Base-by-base conservation (phyloP, 257 asterid species). In the Solanum ahanhuiri region DNA sequence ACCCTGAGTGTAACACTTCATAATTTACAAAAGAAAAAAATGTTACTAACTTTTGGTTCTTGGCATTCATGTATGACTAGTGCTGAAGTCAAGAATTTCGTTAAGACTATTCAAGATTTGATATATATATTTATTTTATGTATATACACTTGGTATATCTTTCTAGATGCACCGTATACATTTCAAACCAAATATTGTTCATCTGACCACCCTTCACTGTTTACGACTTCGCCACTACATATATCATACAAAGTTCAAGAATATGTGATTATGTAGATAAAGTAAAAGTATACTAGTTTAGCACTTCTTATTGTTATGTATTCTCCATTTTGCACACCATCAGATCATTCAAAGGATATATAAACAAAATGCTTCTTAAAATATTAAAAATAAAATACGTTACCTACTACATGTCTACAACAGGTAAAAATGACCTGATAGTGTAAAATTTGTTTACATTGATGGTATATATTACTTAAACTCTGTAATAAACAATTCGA, bases 1-100 rank as follows among this genome's bases (percentile, higher is more conserved):
- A 94, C 66, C 96, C 96, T 48, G 98, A 77, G 71, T 95, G 99
- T 95, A 94, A 20, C 94, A 92, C 96, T 81, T 48, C 66, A 79
- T 77, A 9, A 15, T 48, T 43, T 11, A 79, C 12, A 79, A 4
- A 79, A 2, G 33, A 28, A 14, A 15, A 54, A 23, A 25, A 43
- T 77, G 37, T 45, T 14, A 45, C 1, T 45, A 79, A 43, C 5
- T 9, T 23, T 15, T 79, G 2, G 23, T 25, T 79, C 5, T 45
- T 45, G 34, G 5, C 20, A 9, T 7, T 79, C 9, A 25, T 45
- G 37, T 12, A 67, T 30, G 73, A 66, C 39, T 7, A 15, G 12
- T 30, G 3, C 11, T 14, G 3, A 30, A 30, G 11, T 69, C 6
- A 30, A 9, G 10, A 30, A 15, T 31, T 69, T 69, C 41, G 3